phyloP scores from a whole-genome alignment of 805 yeast genomes.

The Metschnikowia borealis region DNA sequence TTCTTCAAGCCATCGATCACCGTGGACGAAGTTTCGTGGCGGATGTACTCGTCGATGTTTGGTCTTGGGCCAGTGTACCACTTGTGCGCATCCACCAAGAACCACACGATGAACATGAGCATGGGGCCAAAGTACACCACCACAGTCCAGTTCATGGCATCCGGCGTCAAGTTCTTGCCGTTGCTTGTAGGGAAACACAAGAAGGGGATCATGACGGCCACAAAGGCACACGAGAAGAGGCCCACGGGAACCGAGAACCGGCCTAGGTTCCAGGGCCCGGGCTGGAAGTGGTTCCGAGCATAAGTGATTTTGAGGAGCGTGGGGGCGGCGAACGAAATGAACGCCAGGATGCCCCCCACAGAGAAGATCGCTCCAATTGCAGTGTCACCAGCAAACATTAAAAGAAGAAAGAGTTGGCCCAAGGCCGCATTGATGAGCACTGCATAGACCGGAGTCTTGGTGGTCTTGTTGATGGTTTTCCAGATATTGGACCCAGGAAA shows the following conservation, averaged over 20 bases:
- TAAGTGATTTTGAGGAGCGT: conserved; percentile 55
- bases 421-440: conserved; percentile 54
- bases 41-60: conserved; percentile 26
- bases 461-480: conserved; percentile 46
- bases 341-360: conserved; percentile 67
- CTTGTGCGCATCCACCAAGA: conserved; percentile 48
- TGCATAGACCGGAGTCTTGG: conserved; percentile 63
- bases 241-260: conserved; percentile 47
- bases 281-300: conserved; percentile 48
- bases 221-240: conserved; percentile 45
- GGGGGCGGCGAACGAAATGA: conserved; percentile 65
- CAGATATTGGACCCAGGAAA: conserved; percentile 54
- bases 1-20: conserved; percentile 2
- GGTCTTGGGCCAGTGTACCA: conserved; percentile 61
- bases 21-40: conserved; percentile 1
- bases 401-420: conserved; percentile 52
- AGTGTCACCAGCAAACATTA: conserved; percentile 60
- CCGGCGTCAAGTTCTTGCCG: conserved; percentile 36
- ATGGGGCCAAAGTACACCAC: conserved; percentile 54
- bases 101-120: conserved; percentile 50
- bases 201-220: conserved; percentile 54
- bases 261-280: conserved; percentile 70
- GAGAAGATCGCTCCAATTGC: conserved; percentile 71
- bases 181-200: conserved; percentile 49
- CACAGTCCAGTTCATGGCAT: conserved; percentile 61